phyloP scores from a whole-genome alignment of 257 asterid genomes.

The Nicotiana knightiana region DNA sequence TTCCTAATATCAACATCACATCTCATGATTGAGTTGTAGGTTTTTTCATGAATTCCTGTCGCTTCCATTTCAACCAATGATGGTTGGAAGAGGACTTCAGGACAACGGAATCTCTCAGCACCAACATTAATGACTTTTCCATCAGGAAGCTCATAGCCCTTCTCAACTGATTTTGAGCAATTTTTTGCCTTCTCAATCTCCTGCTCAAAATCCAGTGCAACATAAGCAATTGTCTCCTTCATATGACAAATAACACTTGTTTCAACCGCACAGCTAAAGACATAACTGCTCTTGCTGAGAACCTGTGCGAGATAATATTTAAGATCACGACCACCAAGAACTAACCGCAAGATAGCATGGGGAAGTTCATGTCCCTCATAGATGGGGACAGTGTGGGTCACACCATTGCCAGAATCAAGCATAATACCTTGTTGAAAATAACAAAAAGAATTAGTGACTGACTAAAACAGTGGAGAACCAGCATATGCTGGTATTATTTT shows the following conservation, averaged over 20 bases:
- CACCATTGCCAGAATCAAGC: background rate
- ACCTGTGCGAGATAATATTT: no score
- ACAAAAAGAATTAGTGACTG: background rate
- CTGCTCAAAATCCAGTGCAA: no score
- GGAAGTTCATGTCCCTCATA: background rate
- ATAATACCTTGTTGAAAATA: background rate
- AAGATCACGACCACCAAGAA: no score
- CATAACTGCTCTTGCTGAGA: no score
- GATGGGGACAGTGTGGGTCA: background rate
- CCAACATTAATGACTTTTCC: no score
- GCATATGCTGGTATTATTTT: background rate
- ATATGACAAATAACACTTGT: no score
- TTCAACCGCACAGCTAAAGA: no score
- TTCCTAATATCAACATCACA: slow-evolving; percentile 12
- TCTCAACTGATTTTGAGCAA: no score
- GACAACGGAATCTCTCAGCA: background rate
- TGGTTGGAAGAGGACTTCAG: slow-evolving; percentile 14
- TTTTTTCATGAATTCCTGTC: slow-evolving; percentile 10
- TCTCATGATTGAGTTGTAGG: slow-evolving; percentile 11
- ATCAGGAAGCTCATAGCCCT: no score
- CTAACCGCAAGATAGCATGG: no score
- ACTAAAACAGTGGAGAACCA: background rate
- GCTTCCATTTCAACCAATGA: slow-evolving; percentile 8
- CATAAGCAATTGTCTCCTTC: no score
- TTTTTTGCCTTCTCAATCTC: no score